These are phyloP conservation scores for Moniliella sp. DNA, from an alignment of 1,284 basidiomycete genomes.

Conservation along the genomic window DNA sequence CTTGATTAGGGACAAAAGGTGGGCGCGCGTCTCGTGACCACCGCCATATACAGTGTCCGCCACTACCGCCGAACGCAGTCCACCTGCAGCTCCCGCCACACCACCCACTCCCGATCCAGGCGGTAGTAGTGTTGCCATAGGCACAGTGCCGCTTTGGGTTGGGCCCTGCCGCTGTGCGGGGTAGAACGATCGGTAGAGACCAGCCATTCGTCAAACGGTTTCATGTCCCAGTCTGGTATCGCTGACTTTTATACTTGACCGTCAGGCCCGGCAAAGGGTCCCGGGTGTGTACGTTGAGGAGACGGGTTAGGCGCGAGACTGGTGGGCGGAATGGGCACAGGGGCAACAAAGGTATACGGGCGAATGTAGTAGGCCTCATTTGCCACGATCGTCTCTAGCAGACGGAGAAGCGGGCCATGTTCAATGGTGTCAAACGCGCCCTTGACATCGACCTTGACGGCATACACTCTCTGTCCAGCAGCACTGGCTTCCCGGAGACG, in stretches of 20 bases:
- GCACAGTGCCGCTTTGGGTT: no score
- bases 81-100: slow-evolving; percentile 47
- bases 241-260: slow-evolving; percentile 8
- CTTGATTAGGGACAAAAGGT: slow-evolving; percentile 52
- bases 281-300: no score
- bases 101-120: slow-evolving; percentile 38
- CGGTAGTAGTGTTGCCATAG: no score
- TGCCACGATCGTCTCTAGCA: slow-evolving; percentile 39
- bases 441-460: slow-evolving; percentile 85
- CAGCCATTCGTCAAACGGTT: slow-evolving; percentile 49
- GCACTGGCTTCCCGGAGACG: no score
- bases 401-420: slow-evolving; percentile 59
- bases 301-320: no score
- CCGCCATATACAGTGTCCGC: slow-evolving; percentile 56
- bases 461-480: no score
- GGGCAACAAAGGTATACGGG: slow-evolving; percentile 14
- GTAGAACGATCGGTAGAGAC: no score
- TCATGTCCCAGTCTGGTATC: slow-evolving; percentile 43
- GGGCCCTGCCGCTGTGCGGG: slow-evolving; percentile 7
- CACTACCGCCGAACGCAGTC: slow-evolving; percentile 56
- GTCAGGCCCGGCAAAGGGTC: slow-evolving; percentile 1
- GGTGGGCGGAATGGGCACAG: no score
- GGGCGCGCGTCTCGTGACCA: slow-evolving; percentile 39
- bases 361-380: slow-evolving; percentile 19
- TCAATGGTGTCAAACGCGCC: slow-evolving; percentile 92